Conservation (phyloP, 1,284 basidiomycete species). For the Leccinum pachyderme region DNA sequence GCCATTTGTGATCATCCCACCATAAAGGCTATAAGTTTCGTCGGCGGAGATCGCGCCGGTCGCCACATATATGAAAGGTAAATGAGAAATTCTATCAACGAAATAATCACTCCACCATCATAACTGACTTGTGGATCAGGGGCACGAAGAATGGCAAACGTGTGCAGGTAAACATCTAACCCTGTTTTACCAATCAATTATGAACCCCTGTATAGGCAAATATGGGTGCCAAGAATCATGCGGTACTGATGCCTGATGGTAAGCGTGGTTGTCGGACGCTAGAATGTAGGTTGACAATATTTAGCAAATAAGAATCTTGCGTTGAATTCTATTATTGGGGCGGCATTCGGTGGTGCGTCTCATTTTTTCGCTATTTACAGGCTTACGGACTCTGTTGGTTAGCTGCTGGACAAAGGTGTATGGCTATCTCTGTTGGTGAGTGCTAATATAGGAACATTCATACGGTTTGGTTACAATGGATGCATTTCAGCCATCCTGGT, state of each 20-base stretch:
- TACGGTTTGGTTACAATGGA: slow-evolving; percentile 5
- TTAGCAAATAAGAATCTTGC: slow-evolving; percentile 92
- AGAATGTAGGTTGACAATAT: slow-evolving; percentile 1
- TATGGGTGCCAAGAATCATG: slow-evolving; percentile 96
- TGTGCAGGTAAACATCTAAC: slow-evolving; percentile 59
- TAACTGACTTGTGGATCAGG: slow-evolving; percentile 38
- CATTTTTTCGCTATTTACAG: slow-evolving; percentile 22
- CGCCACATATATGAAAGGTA: slow-evolving; percentile 91
- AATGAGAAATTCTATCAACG: slow-evolving; percentile 13
- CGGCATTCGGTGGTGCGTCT: slow-evolving; percentile 85
- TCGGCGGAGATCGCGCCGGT: slow-evolving; percentile 94
- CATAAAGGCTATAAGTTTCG: slow-evolving; percentile 95
- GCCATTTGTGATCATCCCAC: slow-evolving; percentile 89
- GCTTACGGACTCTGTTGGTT: slow-evolving; percentile 43
- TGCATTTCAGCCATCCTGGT: slow-evolving; percentile 67
- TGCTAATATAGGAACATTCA: slow-evolving; percentile 21
- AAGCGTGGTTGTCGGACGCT: slow-evolving; percentile 14
- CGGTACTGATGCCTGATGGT: slow-evolving; percentile 94
- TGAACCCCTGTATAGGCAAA: slow-evolving; percentile 58
- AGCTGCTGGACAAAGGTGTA: slow-evolving; percentile 97
- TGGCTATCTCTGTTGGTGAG: slow-evolving; percentile 88
- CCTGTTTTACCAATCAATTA: slow-evolving; percentile 2
- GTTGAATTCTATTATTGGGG: slow-evolving; percentile 91
- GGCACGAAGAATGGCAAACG: slow-evolving; percentile 88
- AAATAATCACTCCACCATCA: no score